Evolutionary conservation across 495 filamentous ascomycete species (phyloP), one percentile per base, ranked within the genome.

Genomic region (Neurospora africana): DNA sequence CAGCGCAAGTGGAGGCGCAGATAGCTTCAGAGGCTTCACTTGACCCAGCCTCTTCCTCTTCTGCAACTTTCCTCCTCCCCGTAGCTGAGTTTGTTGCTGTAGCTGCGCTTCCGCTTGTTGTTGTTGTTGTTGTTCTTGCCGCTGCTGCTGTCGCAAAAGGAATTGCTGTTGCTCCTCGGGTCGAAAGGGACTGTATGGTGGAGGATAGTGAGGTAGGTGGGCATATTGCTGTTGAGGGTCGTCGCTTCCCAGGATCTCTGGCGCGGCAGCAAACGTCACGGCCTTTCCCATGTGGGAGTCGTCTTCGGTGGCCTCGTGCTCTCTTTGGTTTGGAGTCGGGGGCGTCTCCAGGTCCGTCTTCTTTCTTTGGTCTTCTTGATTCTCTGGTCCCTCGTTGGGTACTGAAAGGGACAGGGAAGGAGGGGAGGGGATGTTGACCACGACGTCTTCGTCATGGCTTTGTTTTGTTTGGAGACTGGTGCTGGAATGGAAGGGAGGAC

Each of bases 61-160:
- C 79, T 83, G 84, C 78, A 85, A 78, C 81, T 84, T 85, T 75
- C 85, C 79, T 30, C 53, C 53, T 19, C 15, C 53, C 6, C 27
- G 53, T 65, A 65, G 53, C 53, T 35, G 27, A 19, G 27, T 15
- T 65, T 65, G 23, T 30, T 61, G 23, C 11, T 61, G 23, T 30
- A 10, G 8, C 23, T 58, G 41, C 19, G 19, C 47, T 58, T 58
- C 21, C 5, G 23, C 53, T 30, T 61, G 27, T 35, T 33, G 53
- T 19, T 61, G 36, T 36, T 36, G 36, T 6, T 36, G 53, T 19
- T 61, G 36, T 36, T 36, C 6, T 6, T 36, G 53, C 15, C 30
- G 53, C 27, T 65, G 53, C 53, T 61, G 53, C 27, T 35, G 27
- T 65, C 27, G 27, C 53, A 65, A 17, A 65, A 65, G 15, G 15